Evolutionary conservation across 495 filamentous ascomycete species (phyloP).

Genomic region (Penicillium nucicola): DNA sequence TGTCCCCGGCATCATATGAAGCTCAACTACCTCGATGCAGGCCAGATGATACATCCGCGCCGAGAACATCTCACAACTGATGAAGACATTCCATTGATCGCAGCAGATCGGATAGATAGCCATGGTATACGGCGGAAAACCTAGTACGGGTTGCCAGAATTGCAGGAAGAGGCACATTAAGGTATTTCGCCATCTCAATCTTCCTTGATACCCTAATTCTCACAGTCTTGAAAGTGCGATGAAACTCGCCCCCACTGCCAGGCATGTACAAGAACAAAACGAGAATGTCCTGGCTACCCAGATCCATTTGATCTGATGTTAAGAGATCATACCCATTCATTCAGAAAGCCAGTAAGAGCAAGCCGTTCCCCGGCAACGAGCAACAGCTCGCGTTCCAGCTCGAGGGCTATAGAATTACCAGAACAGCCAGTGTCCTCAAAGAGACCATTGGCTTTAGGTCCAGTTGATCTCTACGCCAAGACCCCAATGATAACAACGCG

Average conservation of each 20-base stretch:
- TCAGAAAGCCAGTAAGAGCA: slow-evolving; percentile 9
- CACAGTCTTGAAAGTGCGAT: slow-evolving; percentile 42
- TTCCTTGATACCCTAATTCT: background rate
- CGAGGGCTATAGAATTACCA: background rate
- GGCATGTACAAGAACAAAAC: slow-evolving; percentile 43
- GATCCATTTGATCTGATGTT: slow-evolving; percentile 68
- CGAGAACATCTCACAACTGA: background rate
- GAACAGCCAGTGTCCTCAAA: background rate
- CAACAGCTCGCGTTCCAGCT: background rate
- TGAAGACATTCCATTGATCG: background rate
- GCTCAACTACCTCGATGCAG: background rate
- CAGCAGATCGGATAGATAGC: background rate
- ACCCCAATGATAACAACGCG: background rate
- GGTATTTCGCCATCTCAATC: slow-evolving; percentile 13
- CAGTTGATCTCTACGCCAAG: background rate
- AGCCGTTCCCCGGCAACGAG: background rate
- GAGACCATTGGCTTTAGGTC: no score
- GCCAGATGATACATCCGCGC: background rate
- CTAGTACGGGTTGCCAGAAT: slow-evolving; percentile 64
- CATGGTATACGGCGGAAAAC: slow-evolving; percentile 75
- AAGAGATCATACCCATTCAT: slow-evolving; percentile 61
- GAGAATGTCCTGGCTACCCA: slow-evolving; percentile 59
- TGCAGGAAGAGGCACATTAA: slow-evolving; percentile 66
- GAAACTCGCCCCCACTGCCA: slow-evolving; percentile 47
- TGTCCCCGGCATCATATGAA: background rate